Conservation (phyloP, 441 rosid species). For the Aleurites moluccanus region DNA sequence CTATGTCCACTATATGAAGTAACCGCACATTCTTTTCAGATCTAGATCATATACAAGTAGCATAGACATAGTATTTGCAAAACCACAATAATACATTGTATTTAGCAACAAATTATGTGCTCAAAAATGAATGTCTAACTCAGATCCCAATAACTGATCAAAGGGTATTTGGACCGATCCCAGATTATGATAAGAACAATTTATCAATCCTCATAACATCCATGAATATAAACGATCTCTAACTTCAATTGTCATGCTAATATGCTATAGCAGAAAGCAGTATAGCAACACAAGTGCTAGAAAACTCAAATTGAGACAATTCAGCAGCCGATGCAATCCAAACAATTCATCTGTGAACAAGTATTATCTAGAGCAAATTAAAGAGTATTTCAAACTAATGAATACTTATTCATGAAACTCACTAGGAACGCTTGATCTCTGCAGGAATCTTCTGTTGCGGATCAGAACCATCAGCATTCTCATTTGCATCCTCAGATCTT, state of each 20-base stretch:
- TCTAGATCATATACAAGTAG: background rate
- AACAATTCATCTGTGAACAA: background rate
- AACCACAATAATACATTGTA: background rate
- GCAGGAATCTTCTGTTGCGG: conserved; percentile 82
- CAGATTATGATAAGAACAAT: background rate
- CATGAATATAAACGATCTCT: no score
- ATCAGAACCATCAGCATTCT: conserved; percentile 62
- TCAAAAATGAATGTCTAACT: background rate
- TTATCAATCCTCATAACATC: background rate
- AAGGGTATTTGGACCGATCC: background rate
- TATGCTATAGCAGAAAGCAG: background rate
- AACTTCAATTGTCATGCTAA: no score
- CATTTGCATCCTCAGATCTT: conserved; percentile 70
- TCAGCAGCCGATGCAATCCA: background rate
- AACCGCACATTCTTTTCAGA: background rate
- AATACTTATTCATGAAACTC: conserved; percentile 32
- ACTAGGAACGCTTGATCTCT: conserved; percentile 87
- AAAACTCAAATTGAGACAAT: background rate
- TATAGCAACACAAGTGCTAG: background rate
- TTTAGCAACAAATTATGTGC: background rate
- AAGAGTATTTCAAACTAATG: background rate
- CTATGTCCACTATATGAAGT: background rate
- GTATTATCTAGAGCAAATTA: background rate
- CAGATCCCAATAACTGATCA: background rate
- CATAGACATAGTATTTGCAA: background rate